Evolutionary conservation across 176 grass and related monocot genomes (phyloP), one percentile per base, ranked within the genome.

Genomic region (Oryza meridionalis): DNA sequence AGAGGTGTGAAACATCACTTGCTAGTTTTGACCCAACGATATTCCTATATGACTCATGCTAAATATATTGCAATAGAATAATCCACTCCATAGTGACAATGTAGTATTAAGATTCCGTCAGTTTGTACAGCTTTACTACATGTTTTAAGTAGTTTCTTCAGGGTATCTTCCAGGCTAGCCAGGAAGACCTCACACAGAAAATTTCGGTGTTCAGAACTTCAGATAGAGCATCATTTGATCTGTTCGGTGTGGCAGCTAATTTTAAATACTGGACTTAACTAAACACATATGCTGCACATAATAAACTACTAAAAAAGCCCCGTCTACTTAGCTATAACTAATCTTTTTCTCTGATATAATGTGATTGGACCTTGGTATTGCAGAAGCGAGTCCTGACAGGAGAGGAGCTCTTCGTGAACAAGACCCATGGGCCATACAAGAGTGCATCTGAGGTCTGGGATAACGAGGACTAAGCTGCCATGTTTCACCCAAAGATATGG

Each of bases 391-490:
- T 93, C 24, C 69, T 93, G 73, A 81, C 82, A 25, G 94, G 94
- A 22, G 94, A 90, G 82, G 86, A 77, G 66, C 81, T 97, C 2
- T 94, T 97, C 77, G 89, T 90, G 77, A 97, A 94, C 81, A 94
- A 91, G 78, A 89, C 51, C 24, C 81, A 91, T 22, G 91, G 91
- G 32, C 94, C 89, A 11, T 97, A 90, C 74, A 93, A 76, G 82
- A 91, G 66, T 24, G 84, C 50, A 5, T 81, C 89, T 35, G 87
- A 97, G 8, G 0, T 97, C 17, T 94, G 94, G 94, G 91, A 97
- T 77, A 63, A 91, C 62, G 89, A 94, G 76, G 89, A 92, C 83
- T 91, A 79, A 81, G 12, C 70, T 67, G 47, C 32, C 7, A 19
- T 70, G 21, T 29, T 22, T 61, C 55, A 61, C 19, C 55, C 4